Evolutionary conservation across 768 basidiomycete species (phyloP).

Genomic region (Boletus bicolor): DNA sequence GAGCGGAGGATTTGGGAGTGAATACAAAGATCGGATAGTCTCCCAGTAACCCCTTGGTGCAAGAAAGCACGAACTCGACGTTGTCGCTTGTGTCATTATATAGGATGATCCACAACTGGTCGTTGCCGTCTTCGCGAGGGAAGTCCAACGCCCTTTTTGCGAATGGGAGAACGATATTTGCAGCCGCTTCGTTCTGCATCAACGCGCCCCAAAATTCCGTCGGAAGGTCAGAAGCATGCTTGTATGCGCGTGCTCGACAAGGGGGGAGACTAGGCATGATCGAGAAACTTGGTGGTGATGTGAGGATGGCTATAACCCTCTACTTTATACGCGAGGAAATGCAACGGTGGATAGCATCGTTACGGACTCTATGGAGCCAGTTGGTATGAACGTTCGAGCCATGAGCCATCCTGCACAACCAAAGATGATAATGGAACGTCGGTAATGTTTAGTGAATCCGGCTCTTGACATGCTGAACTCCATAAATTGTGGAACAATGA

Average conservation of each 20-base stretch:
- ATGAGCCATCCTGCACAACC: conserved; percentile 22
- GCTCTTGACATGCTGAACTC: neutral
- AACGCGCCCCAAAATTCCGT: conserved; percentile 30
- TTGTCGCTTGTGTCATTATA: conserved; percentile 9
- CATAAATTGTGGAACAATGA: neutral
- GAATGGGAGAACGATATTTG: conserved; percentile 42
- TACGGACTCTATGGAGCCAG: neutral
- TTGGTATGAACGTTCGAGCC: conserved; percentile 11
- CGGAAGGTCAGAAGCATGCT: conserved; percentile 17
- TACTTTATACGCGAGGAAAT: conserved; percentile 8
- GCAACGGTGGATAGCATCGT: neutral
- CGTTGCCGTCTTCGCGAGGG: neutral
- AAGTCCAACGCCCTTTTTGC: conserved; percentile 29
- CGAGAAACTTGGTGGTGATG: conserved; percentile 14
- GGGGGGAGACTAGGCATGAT: conserved; percentile 17
- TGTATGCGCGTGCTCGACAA: conserved; percentile 3
- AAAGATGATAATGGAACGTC: conserved; percentile 4
- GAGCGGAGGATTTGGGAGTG: conserved; percentile 39
- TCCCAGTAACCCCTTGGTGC: conserved; percentile 53
- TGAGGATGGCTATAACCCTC: conserved; percentile 3
- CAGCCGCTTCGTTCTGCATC: conserved; percentile 28
- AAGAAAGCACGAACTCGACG: conserved; percentile 50
- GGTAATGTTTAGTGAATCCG: neutral
- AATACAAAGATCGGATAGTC: conserved; percentile 67
- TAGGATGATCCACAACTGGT: conserved; percentile 34